A percentile compares a stretch with the other conserved stretches of the same genome.
These are phyloP conservation scores for Croton laevigatus DNA, from an alignment of 441 rosid genomes.

Conservation along the genomic window DNA sequence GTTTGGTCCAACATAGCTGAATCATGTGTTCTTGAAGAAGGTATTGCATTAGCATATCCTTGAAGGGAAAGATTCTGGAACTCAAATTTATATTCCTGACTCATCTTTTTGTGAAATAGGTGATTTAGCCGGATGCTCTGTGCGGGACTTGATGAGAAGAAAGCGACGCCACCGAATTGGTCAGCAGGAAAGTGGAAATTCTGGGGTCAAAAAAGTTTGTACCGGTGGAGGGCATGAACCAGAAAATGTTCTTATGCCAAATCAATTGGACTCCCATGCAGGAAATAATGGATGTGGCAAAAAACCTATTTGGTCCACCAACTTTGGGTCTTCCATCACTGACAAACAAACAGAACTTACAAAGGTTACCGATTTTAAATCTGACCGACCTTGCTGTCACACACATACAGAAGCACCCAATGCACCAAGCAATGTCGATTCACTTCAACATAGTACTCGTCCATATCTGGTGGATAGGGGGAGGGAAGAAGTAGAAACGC, in stretches of 20 bases:
- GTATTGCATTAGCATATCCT: slow-evolving; percentile 19
- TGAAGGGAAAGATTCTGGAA: slow-evolving; percentile 29
- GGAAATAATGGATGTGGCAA: slow-evolving; percentile 24
- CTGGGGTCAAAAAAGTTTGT: slow-evolving; percentile 34
- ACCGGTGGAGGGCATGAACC: slow-evolving; percentile 28
- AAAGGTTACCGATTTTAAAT: slow-evolving; percentile 14
- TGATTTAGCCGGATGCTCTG: slow-evolving; percentile 49
- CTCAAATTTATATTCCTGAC: slow-evolving; percentile 31
- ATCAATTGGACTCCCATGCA: slow-evolving; percentile 32
- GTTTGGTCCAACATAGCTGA: slow-evolving; percentile 28
- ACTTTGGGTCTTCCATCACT: slow-evolving; percentile 14
- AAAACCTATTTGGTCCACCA: slow-evolving; percentile 14
- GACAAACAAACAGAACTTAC: slow-evolving; percentile 7
- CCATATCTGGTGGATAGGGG: slow-evolving; percentile 7
- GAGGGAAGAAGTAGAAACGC: slow-evolving; percentile 20
- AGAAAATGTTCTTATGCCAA: slow-evolving; percentile 23
- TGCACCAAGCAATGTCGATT: slow-evolving; percentile 15
- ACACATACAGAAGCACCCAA: not conserved
- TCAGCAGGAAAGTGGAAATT: slow-evolving; percentile 39
- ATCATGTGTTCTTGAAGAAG: slow-evolving; percentile 36
- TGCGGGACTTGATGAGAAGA: slow-evolving; percentile 91
- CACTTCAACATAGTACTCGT: slow-evolving; percentile 19
- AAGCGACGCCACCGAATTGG: slow-evolving; percentile 53
- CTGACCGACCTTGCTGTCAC: slow-evolving; percentile 10
- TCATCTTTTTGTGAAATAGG: slow-evolving; percentile 33